A percentile compares a stretch with the other conserved stretches of the same genome.
Conservation (phyloP, 495 filamentous ascomycete species). For the Patellaria atrata region DNA sequence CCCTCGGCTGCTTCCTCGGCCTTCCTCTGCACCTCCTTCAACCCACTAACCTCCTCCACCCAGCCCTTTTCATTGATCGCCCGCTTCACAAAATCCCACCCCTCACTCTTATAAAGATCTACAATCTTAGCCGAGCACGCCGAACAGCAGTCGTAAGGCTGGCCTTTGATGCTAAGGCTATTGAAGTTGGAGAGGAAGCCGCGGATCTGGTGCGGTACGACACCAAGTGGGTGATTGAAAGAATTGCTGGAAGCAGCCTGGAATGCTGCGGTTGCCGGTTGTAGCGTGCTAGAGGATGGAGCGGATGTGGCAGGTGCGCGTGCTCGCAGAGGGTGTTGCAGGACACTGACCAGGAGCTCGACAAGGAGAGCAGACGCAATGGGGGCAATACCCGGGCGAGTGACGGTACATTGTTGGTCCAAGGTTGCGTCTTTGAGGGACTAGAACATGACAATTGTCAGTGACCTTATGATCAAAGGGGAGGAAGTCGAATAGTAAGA, state of each 20-base stretch:
- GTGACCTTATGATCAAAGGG: too few species aligned
- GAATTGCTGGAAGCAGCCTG: constrained; percentile 14
- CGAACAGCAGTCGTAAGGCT: constrained; percentile 79
- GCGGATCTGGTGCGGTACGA: constrained; percentile 84
- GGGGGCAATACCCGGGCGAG: constrained; percentile 77
- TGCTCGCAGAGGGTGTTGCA: constrained; percentile 63
- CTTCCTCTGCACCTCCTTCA: constrained; percentile 76
- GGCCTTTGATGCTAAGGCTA: constrained; percentile 67
- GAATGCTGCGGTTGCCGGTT: constrained; percentile 4
- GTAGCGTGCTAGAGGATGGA: constrained; percentile 6
- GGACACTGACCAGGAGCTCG: constrained; percentile 71
- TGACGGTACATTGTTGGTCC: constrained; percentile 97
- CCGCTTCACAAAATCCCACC: constrained; percentile 79
- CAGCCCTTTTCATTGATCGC: constrained; percentile 75
- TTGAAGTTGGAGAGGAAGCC: constrained; percentile 80
- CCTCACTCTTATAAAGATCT: constrained; percentile 52
- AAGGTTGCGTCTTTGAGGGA: constrained; percentile 86
- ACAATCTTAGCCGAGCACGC: constrained; percentile 73
- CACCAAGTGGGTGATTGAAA: constrained; percentile 59
- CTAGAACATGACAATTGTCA: constrained; percentile 35
- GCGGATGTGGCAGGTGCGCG: constrained; percentile 41
- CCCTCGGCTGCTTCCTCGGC: constrained; percentile 55
- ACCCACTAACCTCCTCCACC: constrained; percentile 78
- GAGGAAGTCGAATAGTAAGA: background rate
- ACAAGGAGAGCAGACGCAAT: constrained; percentile 89